These are phyloP conservation scores for Fusarium mundagurra DNA, from an alignment of 2,329 filamentous ascomycete species.

Conservation along the genomic window DNA sequence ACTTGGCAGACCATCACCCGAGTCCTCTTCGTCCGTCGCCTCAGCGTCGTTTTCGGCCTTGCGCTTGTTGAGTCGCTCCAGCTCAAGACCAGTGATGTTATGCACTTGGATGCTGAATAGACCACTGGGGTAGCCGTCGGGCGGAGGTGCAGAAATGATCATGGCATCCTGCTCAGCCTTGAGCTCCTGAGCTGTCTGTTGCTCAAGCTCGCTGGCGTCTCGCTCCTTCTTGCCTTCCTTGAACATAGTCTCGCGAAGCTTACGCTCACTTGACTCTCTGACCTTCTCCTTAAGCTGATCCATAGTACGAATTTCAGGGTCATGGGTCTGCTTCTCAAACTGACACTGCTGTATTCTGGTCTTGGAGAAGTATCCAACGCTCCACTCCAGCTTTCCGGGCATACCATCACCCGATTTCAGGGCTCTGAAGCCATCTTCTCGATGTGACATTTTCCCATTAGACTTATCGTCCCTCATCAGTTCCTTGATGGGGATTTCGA, in stretches of 20 bases:
- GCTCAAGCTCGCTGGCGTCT: conserved; percentile 70
- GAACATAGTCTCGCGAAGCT: conserved; percentile 70
- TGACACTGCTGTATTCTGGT: conserved; percentile 70
- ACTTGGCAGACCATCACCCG: conserved; percentile 72
- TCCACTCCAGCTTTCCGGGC: conserved; percentile 76
- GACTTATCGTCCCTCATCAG: conserved; percentile 69
- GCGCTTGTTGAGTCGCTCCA: conserved; percentile 68
- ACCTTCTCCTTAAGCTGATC: conserved; percentile 69
- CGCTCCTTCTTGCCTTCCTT: conserved; percentile 58
- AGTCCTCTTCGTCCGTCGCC: conserved; percentile 65
- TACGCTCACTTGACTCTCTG: conserved; percentile 62
- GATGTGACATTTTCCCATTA: conserved; percentile 69
- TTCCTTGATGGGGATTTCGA: conserved; percentile 73
- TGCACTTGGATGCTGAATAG: conserved; percentile 77
- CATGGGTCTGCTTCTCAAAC: conserved; percentile 68
- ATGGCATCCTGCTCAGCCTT: conserved; percentile 69
- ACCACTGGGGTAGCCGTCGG: conserved; percentile 69
- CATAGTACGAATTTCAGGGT: conserved; percentile 65
- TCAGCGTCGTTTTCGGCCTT: conserved; percentile 57
- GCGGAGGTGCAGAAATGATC: conserved; percentile 74
- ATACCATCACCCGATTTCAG: conserved; percentile 73
- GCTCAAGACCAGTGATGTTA: conserved; percentile 75
- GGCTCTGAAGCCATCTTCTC: conserved; percentile 72
- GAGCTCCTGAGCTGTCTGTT: conserved; percentile 74
- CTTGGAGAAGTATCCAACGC: conserved; percentile 77